These are phyloP conservation scores for Blastobotrys serpentis DNA, from an alignment of 1,139 yeast genomes.

Conservation along the genomic window DNA sequence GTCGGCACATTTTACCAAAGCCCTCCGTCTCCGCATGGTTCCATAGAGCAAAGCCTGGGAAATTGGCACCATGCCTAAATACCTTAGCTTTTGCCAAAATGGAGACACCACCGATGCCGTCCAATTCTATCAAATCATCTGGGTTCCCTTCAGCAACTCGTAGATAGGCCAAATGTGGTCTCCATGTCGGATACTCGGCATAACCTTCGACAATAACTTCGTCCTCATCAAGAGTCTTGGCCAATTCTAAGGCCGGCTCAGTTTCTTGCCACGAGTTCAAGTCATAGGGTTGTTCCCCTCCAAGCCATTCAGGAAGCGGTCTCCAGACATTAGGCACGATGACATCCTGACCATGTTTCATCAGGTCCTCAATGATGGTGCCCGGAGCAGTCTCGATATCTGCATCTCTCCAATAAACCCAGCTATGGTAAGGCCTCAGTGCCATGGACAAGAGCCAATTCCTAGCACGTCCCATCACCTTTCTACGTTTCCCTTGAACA, in stretches of 20 bases:
- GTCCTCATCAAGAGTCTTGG: slow-evolving; percentile 72
- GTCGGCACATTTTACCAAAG: slow-evolving; percentile 77
- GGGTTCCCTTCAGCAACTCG: slow-evolving; percentile 82
- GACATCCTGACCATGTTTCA: slow-evolving; percentile 63
- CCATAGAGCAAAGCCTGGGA: slow-evolving; percentile 86
- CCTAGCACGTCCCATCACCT: slow-evolving; percentile 70
- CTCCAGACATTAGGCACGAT: slow-evolving; percentile 92
- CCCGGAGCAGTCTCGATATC: slow-evolving; percentile 64
- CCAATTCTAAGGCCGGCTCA: slow-evolving; percentile 77
- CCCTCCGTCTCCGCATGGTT: slow-evolving; percentile 94
- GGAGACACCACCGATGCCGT: slow-evolving; percentile 92
- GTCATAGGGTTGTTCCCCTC: slow-evolving; percentile 87
- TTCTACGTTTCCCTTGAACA: slow-evolving; percentile 70
- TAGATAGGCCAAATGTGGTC: slow-evolving; percentile 85
- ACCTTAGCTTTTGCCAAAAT: slow-evolving; percentile 76
- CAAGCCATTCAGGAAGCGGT: slow-evolving; percentile 86
- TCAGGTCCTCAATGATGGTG: slow-evolving; percentile 61
- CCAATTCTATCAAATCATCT: slow-evolving; percentile 82
- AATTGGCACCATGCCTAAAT: slow-evolving; percentile 76
- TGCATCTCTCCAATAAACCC: slow-evolving; percentile 79
- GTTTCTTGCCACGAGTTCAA: slow-evolving; percentile 90
- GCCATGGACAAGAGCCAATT: slow-evolving; percentile 66
- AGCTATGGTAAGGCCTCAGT: slow-evolving; percentile 62
- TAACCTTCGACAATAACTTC: slow-evolving; percentile 92
- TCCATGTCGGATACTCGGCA: slow-evolving; percentile 89